These are phyloP conservation scores for Hydnomerulius pinastri DNA, from an alignment of 768 basidiomycete genomes.

Conservation along the genomic window DNA sequence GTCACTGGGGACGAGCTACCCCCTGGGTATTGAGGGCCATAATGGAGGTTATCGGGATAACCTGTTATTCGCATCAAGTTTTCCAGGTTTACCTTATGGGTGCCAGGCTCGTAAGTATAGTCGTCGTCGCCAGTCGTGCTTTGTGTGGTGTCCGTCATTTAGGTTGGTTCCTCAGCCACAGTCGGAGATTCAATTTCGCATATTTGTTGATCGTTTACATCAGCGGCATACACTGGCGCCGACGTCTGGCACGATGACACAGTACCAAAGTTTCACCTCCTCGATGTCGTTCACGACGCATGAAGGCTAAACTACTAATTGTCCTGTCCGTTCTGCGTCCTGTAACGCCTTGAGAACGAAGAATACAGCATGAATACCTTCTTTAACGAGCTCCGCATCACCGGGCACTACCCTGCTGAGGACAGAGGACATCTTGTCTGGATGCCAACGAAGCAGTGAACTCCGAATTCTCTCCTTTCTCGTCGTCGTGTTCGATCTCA, in stretches of 20 bases:
- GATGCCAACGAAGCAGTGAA: constrained; percentile 68
- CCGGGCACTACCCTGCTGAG: constrained; percentile 44
- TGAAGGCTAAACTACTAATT: not conserved
- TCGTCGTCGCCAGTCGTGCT: constrained; percentile 1
- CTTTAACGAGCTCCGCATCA: constrained; percentile 46
- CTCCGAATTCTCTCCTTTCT: constrained; percentile 56
- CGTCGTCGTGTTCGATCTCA: constrained; percentile 43
- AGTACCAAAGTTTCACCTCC: too few relatives aligned
- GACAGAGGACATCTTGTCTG: constrained; percentile 57
- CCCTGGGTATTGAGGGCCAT: not conserved
- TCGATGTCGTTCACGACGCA: too few relatives aligned
- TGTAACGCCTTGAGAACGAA: constrained; percentile 34
- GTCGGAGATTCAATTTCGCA: not conserved
- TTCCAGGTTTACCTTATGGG: not conserved
- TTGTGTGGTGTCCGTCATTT: not conserved
- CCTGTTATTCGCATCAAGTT: not conserved
- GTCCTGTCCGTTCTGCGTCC: constrained; percentile 31
- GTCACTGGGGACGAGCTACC: not conserved
- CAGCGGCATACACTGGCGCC: not conserved
- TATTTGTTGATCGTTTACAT: not conserved
- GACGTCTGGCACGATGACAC: constrained; percentile 6
- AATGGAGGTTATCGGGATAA: not conserved
- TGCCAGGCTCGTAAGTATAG: not conserved
- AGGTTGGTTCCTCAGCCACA: not conserved
- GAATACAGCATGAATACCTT: constrained; percentile 50